Percentiles rank a stretch among this genome's conserved stretches.
phyloP scores from a whole-genome alignment of 1,284 basidiomycete genomes.

The Irpex lacteus region DNA sequence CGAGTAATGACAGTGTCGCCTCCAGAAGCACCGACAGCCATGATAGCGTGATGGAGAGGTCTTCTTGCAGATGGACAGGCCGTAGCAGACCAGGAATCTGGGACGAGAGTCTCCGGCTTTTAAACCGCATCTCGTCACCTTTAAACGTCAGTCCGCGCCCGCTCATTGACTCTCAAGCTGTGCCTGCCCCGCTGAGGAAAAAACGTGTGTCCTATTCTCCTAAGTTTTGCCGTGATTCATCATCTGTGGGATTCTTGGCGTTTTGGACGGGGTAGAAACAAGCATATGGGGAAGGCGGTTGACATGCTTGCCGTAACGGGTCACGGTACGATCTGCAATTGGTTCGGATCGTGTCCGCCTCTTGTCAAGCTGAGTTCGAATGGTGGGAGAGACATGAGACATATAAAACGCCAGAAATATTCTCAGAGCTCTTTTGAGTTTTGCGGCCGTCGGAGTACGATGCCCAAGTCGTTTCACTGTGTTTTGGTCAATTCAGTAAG shows the following conservation, averaged over 20 bases:
- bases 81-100: neutral
- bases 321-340: neutral
- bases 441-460: too few species aligned
- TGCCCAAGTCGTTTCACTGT: neutral
- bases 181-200: neutral
- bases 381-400: too few species aligned
- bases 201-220: neutral
- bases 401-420: too few species aligned
- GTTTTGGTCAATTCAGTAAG: neutral
- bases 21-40: constrained; percentile 15
- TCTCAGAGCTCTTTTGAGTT: too few species aligned
- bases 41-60: constrained; percentile 11
- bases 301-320: neutral
- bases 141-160: neutral
- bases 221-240: neutral
- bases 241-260: neutral
- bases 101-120: too few species aligned
- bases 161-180: neutral
- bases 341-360: neutral
- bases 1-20: constrained; percentile 40
- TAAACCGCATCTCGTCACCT: neutral
- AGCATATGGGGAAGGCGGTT: neutral
- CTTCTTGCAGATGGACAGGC: neutral
- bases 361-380: too few species aligned
- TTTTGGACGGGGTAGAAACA: neutral